Conservation (phyloP, 495 filamentous ascomycete genomes). For the Chaetomidium leptoderma region DNA sequence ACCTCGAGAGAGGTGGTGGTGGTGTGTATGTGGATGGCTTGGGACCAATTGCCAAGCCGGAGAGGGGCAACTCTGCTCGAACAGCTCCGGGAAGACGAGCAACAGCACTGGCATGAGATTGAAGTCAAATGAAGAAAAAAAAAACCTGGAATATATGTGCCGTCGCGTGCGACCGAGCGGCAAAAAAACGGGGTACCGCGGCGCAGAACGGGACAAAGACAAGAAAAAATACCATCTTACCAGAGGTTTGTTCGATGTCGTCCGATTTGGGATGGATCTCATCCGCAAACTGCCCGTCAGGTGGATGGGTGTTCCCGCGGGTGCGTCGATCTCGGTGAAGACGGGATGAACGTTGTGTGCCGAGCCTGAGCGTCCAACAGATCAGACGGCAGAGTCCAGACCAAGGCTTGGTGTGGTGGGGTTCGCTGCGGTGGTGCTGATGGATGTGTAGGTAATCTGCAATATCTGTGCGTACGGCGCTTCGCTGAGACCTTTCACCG, state of each 20-base stretch:
- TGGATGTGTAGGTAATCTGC: not conserved
- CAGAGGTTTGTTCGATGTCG: not conserved
- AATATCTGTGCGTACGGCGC: not conserved
- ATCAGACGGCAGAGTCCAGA: too few relatives aligned
- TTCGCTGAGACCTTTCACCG: not conserved
- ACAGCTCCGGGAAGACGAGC: not conserved
- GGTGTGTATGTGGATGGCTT: not conserved
- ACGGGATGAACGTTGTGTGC: not conserved
- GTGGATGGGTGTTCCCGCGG: constrained; percentile 1
- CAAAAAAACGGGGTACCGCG: too few relatives aligned
- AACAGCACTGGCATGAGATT: not conserved
- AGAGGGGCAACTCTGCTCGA: not conserved
- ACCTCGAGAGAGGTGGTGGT: too few relatives aligned
- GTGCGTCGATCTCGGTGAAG: not conserved
- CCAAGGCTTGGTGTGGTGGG: constrained; percentile 8
- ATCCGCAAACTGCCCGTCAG: constrained; percentile 2
- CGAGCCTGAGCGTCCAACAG: not conserved
- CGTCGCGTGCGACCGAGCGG: too few relatives aligned
- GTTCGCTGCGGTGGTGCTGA: not conserved
- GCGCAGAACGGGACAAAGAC: not conserved
- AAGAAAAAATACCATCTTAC: constrained; percentile 7
- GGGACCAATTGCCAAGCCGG: constrained; percentile 8
- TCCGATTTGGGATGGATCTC: not conserved
- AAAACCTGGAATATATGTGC: not conserved
- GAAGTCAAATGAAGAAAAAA: not conserved